These are phyloP conservation scores for Picea glauca DNA, from an alignment of 75 land plant genomes.

Conservation along the genomic window DNA sequence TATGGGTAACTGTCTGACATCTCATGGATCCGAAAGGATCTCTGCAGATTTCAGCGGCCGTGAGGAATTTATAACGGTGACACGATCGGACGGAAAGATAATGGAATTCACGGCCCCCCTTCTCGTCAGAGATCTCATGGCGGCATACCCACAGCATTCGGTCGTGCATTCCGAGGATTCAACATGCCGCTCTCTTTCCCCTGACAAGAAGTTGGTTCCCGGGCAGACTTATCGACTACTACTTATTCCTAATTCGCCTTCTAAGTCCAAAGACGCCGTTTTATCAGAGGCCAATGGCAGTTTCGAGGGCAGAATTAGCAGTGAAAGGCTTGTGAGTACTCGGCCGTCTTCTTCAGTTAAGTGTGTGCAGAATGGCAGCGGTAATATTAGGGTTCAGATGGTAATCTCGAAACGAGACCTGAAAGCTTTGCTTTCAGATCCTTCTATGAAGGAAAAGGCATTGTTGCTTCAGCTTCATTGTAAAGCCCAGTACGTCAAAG, in stretches of 20 bases:
- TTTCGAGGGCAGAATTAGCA: too few species aligned
- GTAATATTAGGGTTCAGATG: background rate
- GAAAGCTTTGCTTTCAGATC: background rate
- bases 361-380: too few species aligned
- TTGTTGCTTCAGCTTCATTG: background rate
- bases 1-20: conserved; percentile 1
- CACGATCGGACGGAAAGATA: background rate
- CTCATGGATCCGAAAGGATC: background rate
- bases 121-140: background rate
- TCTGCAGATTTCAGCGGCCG: background rate
- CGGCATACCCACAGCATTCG: background rate
- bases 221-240: too few species aligned
- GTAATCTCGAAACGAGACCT: background rate
- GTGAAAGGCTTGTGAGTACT: too few species aligned
- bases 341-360: too few species aligned
- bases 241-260: too few species aligned
- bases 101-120: background rate
- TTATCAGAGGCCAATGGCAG: too few species aligned
- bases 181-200: too few species aligned
- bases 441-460: background rate
- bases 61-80: background rate
- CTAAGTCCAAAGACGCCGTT: too few species aligned
- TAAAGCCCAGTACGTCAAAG: too few species aligned
- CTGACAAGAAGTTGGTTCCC: too few species aligned
- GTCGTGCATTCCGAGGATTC: background rate